These are phyloP conservation scores for Gossypium herbaceum DNA, from an alignment of 345 rosid genomes.

Conservation along the genomic window DNA sequence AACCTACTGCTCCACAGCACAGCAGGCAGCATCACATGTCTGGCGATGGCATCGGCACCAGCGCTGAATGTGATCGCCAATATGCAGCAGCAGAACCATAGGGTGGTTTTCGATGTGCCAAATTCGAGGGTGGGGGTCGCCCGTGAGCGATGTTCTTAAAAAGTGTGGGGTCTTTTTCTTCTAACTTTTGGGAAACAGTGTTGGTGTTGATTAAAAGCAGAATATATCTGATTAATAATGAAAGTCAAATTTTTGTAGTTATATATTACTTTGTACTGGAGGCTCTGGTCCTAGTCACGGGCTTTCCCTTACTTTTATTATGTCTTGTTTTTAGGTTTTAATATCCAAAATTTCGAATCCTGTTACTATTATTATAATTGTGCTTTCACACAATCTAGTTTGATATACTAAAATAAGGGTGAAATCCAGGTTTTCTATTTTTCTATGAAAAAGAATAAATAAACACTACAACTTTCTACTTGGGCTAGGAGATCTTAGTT, in stretches of 20 bases:
- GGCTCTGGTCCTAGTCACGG: not conserved
- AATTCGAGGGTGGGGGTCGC: constrained; percentile 84
- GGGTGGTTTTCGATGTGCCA: constrained; percentile 71
- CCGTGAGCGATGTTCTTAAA: constrained; percentile 67
- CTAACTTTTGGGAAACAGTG: not conserved
- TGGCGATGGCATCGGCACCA: constrained; percentile 91
- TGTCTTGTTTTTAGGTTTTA: not conserved
- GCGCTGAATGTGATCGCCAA: constrained; percentile 87
- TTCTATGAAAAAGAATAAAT: no score
- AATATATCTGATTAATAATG: not conserved
- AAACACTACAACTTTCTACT: no score
- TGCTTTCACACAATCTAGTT: not conserved
- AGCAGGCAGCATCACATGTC: constrained; percentile 64
- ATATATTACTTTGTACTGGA: not conserved
- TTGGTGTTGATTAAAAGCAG: not conserved
- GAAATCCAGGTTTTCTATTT: no score
- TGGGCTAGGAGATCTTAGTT: no score
- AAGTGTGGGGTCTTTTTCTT: not conserved
- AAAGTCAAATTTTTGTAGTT: not conserved
- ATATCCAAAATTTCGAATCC: not conserved
- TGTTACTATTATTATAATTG: not conserved
- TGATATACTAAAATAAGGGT: no score
- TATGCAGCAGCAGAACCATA: constrained; percentile 97
- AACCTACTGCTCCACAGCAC: constrained; percentile 86
- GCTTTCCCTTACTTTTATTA: not conserved